phyloP scores from a whole-genome alignment of 345 rosid genomes.

The Ailanthus altissimus region DNA sequence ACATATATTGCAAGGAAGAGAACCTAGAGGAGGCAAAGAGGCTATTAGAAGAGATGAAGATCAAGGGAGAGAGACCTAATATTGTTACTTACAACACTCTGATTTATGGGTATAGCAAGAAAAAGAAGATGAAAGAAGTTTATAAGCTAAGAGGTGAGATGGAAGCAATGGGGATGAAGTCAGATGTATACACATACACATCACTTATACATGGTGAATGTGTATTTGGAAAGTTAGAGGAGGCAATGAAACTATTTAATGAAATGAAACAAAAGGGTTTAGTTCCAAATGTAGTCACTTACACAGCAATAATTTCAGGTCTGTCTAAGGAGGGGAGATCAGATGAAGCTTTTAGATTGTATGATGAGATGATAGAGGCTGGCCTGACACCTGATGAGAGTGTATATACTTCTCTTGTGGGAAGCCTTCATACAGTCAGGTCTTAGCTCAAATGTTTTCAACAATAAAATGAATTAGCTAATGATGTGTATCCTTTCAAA shows the following conservation, averaged over 20 bases:
- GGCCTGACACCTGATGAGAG: slow-evolving; percentile 67
- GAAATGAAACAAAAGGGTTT: slow-evolving; percentile 58
- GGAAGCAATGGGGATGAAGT: slow-evolving; percentile 49
- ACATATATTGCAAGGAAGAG: slow-evolving; percentile 80
- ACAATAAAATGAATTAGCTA: background rate
- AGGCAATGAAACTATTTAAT: slow-evolving; percentile 61
- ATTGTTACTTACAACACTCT: slow-evolving; percentile 62
- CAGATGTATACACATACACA: slow-evolving; percentile 68
- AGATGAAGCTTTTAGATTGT: slow-evolving; percentile 72
- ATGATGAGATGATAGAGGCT: slow-evolving; percentile 62
- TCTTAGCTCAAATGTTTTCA: slow-evolving; percentile 7
- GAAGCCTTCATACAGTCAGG: slow-evolving; percentile 52
- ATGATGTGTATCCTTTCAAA: background rate
- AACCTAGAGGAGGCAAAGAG: slow-evolving; percentile 72
- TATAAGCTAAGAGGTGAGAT: slow-evolving; percentile 56
- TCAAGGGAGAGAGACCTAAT: slow-evolving; percentile 53
- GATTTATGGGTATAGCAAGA: slow-evolving; percentile 64
- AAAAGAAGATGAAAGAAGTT: slow-evolving; percentile 68
- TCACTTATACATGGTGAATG: slow-evolving; percentile 83
- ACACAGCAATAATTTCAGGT: slow-evolving; percentile 64
- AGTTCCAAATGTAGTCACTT: slow-evolving; percentile 48
- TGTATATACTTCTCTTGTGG: slow-evolving; percentile 69
- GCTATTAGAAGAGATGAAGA: slow-evolving; percentile 61
- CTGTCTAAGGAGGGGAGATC: slow-evolving; percentile 79
- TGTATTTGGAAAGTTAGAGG: slow-evolving; percentile 55